phyloP scores from a whole-genome alignment of 1,139 yeast species.

The Kodamaea sp. region DNA sequence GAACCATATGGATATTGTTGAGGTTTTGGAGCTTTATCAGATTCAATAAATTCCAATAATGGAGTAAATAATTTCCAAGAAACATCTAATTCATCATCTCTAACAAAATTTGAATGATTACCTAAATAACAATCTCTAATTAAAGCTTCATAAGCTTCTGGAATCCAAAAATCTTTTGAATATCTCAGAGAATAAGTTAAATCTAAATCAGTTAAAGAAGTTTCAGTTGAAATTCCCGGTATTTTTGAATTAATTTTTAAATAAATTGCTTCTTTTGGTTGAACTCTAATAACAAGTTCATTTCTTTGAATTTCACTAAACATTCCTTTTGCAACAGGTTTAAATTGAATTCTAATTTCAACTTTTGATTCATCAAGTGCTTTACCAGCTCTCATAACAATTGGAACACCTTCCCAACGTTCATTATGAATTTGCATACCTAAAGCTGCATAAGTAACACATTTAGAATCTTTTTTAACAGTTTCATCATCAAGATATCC shows the following conservation, averaged over 20 bases:
- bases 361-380: constrained; percentile 91
- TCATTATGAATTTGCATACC: constrained; percentile 78
- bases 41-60: constrained; percentile 72
- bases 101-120: constrained; percentile 94
- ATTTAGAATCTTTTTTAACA: constrained; percentile 75
- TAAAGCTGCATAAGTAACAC: constrained; percentile 90
- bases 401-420: constrained; percentile 98
- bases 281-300: constrained; percentile 89
- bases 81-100: constrained; percentile 94
- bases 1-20: constrained; percentile 81
- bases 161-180: constrained; percentile 82
- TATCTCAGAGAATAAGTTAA: constrained; percentile 80
- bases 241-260: constrained; percentile 87
- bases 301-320: constrained; percentile 81
- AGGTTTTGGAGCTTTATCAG: constrained; percentile 60
- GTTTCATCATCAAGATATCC: constrained; percentile 90
- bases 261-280: constrained; percentile 92
- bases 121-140: constrained; percentile 88
- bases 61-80: constrained; percentile 96
- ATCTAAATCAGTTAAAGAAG: constrained; percentile 85
- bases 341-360: constrained; percentile 90
- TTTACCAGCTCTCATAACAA: constrained; percentile 94
- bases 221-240: constrained; percentile 83
- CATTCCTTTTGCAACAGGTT: constrained; percentile 79
- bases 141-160: constrained; percentile 96